Evolutionary conservation across 495 filamentous ascomycete species (phyloP).

Genomic region (Collariella sp.): DNA sequence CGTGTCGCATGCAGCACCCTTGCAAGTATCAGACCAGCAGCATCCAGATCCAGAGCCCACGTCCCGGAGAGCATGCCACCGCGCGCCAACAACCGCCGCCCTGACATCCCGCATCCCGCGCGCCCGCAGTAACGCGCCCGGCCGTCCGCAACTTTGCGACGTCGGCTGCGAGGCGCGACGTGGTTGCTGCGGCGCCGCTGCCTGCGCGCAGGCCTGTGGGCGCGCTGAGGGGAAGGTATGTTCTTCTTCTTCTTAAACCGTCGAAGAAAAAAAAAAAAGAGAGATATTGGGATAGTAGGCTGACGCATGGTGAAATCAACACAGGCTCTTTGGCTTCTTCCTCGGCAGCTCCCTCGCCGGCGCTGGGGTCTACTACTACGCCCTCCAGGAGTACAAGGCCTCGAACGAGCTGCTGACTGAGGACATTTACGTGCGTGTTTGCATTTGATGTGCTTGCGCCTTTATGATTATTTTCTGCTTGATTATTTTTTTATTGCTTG

Average conservation of each 20-base stretch:
- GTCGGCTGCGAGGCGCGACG: slow-evolving; percentile 37
- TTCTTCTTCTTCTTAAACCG: slow-evolving; percentile 15
- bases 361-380: slow-evolving; percentile 78
- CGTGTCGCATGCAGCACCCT: slow-evolving; percentile 7
- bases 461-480: neutral
- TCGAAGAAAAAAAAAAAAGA: too few relatives aligned
- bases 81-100: neutral
- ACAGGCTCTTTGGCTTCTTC: slow-evolving; percentile 87
- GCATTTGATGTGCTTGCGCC: slow-evolving; percentile 31
- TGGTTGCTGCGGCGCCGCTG: slow-evolving; percentile 35
- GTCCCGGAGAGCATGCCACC: neutral
- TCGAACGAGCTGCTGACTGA: slow-evolving; percentile 91
- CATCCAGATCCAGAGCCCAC: neutral
- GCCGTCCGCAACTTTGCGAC: slow-evolving; percentile 36
- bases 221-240: slow-evolving; percentile 87
- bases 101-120: neutral
- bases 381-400: slow-evolving; percentile 84
- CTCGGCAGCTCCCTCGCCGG: slow-evolving; percentile 74
- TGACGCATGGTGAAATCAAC: neutral
- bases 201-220: slow-evolving; percentile 76
- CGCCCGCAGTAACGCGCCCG: too few relatives aligned
- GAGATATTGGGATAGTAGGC: too few relatives aligned
- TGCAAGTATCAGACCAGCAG: neutral
- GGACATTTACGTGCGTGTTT: slow-evolving; percentile 82
- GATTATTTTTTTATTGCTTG: slow-evolving; percentile 8